A percentile compares a stretch with the other conserved stretches of the same genome.
Evolutionary conservation across 148 eudicot species (phyloP).

Genomic region (Rhododendron henanense): DNA sequence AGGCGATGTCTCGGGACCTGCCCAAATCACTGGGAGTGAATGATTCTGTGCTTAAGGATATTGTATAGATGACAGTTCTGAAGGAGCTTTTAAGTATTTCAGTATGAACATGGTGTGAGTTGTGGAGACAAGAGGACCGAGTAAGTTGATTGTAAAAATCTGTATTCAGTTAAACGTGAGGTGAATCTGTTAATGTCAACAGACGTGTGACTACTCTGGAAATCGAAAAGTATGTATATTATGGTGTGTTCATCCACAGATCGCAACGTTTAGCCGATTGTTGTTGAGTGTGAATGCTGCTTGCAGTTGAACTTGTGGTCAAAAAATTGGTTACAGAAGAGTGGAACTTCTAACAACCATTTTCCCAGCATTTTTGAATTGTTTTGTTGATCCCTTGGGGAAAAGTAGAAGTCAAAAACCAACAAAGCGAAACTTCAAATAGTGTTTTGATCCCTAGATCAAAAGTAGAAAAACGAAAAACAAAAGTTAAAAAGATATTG

Average conservation of each 20-base stretch:
- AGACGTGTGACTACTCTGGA: neutral
- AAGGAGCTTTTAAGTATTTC: neutral
- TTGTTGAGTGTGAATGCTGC: neutral
- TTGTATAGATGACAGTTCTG: neutral
- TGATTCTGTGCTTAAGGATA: neutral
- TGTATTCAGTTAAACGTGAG: neutral
- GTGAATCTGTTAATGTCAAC: neutral
- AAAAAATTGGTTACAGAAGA: neutral
- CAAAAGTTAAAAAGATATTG: too few species aligned
- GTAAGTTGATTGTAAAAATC: neutral
- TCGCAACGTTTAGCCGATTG: neutral
- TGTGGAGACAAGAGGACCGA: neutral
- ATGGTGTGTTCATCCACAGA: too few species aligned
- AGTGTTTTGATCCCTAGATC: too few species aligned
- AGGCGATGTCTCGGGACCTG: neutral
- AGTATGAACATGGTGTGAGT: neutral
- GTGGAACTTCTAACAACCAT: too few species aligned
- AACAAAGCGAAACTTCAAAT: too few species aligned
- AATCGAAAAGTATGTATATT: too few species aligned
- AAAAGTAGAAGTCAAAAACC: too few species aligned
- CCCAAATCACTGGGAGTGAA: slow-evolving; percentile 5
- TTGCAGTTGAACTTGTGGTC: neutral
- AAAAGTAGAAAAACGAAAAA: too few species aligned
- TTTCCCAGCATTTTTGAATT: too few species aligned
- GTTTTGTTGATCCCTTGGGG: too few species aligned